phyloP scores from a whole-genome alignment of 2,329 filamentous ascomycete species.

The Rutstroemia sp. region DNA sequence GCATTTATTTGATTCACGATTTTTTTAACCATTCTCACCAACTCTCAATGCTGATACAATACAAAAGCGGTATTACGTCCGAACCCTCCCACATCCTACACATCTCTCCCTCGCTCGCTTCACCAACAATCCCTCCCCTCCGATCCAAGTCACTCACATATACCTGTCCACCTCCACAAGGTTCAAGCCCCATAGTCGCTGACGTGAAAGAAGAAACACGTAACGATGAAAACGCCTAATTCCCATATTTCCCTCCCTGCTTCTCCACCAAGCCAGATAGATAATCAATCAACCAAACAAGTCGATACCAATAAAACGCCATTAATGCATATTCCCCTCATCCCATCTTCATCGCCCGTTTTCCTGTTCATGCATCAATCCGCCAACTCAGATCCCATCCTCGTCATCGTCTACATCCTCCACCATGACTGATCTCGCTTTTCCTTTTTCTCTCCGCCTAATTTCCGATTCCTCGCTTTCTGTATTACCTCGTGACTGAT shows the following conservation, averaged over 20 bases:
- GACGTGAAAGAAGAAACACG: no score
- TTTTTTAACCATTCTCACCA: no score
- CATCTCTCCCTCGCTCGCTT: not conserved
- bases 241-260: no score
- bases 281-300: no score
- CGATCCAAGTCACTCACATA: no score
- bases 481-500: constrained; percentile 7
- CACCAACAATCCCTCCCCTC: not conserved
- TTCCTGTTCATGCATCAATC: not conserved
- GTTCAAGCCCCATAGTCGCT: no score
- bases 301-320: not conserved
- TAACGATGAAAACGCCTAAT: no score
- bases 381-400: constrained; percentile 15
- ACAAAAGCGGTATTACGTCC: not conserved
- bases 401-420: constrained; percentile 37
- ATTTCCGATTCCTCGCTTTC: constrained; percentile 9
- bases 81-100: not conserved
- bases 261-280: no score
- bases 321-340: not conserved
- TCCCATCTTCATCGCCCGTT: not conserved
- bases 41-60: not conserved
- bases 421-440: constrained; percentile 40
- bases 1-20: no score
- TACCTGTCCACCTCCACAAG: no score
- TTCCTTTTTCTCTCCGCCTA: constrained; percentile 32